phyloP scores from a whole-genome alignment of 2,329 filamentous ascomycete genomes.

The Colletotrichum echinochloae region DNA sequence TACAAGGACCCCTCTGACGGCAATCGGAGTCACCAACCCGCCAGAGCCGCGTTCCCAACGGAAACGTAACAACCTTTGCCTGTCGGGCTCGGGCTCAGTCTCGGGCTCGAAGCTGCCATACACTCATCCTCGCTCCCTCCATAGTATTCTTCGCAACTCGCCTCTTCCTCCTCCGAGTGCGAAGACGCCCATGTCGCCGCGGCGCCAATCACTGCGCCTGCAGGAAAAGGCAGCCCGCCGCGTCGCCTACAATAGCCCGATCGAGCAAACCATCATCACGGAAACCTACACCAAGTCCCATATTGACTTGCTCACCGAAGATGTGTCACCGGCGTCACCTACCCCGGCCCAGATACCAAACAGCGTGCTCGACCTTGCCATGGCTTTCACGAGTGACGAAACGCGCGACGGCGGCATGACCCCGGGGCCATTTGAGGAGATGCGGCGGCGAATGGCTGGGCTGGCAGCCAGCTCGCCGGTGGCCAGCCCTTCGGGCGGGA shows the following conservation, averaged over 20 bases:
- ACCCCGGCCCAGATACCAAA: conserved; percentile 51
- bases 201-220: conserved; percentile 65
- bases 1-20: conserved; percentile 41
- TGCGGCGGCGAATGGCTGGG: conserved; percentile 67
- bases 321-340: conserved; percentile 62
- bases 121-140: conserved; percentile 67
- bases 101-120: conserved; percentile 61
- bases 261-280: conserved; percentile 73
- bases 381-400: conserved; percentile 66
- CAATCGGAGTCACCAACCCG: conserved; percentile 17
- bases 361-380: conserved; percentile 60
- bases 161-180: conserved; percentile 67
- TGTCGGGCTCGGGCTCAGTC: conserved; percentile 37
- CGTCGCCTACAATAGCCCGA: conserved; percentile 72
- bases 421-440: conserved; percentile 73
- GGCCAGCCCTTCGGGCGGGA: conserved; percentile 54
- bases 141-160: conserved; percentile 75
- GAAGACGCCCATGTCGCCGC: conserved; percentile 63
- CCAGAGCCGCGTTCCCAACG: conserved; percentile 51
- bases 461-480: conserved; percentile 56
- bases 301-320: conserved; percentile 71
- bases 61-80: conserved; percentile 52
- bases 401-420: conserved; percentile 72
- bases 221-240: conserved; percentile 66
- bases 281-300: conserved; percentile 72